These are phyloP conservation scores for Panicum miliaceum DNA, from an alignment of 176 grass and related monocot species.

Conservation along the genomic window DNA sequence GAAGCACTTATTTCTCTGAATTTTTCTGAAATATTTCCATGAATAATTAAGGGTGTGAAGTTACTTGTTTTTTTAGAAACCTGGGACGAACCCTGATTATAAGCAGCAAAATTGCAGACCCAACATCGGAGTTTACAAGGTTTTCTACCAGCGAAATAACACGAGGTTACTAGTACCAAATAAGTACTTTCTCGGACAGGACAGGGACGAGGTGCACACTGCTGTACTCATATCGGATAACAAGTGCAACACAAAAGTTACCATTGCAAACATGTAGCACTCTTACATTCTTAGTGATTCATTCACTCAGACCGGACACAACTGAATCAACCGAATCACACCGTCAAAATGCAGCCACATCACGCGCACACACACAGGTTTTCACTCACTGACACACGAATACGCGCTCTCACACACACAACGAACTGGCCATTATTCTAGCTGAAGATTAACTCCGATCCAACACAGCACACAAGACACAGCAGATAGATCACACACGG, in stretches of 20 bases:
- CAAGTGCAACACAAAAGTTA: conserved; percentile 8
- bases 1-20: too few relatives aligned
- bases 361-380: background rate
- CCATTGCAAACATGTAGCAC: background rate
- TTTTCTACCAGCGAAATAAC: too few relatives aligned
- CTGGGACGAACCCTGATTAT: too few relatives aligned
- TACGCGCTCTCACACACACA: conserved; percentile 11
- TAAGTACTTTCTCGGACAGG: too few relatives aligned
- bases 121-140: too few relatives aligned
- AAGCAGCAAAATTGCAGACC: too few relatives aligned
- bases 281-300: conserved; percentile 12
- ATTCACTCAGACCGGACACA: background rate
- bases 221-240: background rate
- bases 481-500: background rate
- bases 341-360: background rate
- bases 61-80: too few relatives aligned
- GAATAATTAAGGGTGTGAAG: too few relatives aligned
- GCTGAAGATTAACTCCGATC: conserved; percentile 7
- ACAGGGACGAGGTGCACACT: too few relatives aligned
- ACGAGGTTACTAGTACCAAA: too few relatives aligned
- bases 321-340: background rate
- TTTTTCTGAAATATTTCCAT: too few relatives aligned
- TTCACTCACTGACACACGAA: conserved; percentile 33
- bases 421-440: conserved; percentile 22
- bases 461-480: conserved; percentile 1